Evolutionary conservation across 2,329 filamentous ascomycete genomes (phyloP).

Genomic region (Colletotrichum spaethianum): DNA sequence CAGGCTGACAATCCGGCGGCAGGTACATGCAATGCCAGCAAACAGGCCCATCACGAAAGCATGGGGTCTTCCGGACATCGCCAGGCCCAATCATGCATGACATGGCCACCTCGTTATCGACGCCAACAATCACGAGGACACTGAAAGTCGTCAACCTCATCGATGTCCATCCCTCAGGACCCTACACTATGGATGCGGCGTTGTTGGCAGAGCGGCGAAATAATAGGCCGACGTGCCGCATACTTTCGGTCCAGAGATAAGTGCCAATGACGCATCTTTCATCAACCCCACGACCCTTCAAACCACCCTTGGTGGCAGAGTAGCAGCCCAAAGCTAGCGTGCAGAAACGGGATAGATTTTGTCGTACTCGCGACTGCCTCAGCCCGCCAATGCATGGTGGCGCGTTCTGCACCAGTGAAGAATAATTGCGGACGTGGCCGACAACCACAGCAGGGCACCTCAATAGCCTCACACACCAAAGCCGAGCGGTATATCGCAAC

Average conservation of each 20-base stretch:
- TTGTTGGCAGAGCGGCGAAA: conserved; percentile 10
- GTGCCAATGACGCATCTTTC: background rate
- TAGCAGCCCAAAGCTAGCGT: background rate
- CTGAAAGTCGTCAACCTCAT: background rate
- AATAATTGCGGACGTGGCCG: background rate
- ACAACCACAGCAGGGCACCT: background rate
- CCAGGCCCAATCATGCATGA: background rate
- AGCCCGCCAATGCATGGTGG: background rate
- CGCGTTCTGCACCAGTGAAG: background rate
- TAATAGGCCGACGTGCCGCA: background rate
- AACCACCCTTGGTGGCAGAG: background rate
- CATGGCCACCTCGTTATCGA: background rate
- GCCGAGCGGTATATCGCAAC: background rate
- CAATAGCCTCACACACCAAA: background rate
- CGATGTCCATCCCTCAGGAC: background rate
- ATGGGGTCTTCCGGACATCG: background rate
- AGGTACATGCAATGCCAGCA: background rate
- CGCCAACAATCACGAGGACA: background rate
- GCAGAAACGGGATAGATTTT: background rate
- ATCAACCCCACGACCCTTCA: background rate
- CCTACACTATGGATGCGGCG: background rate
- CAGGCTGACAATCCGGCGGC: background rate
- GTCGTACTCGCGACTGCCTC: background rate
- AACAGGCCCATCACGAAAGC: background rate
- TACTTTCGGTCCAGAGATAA: background rate